Percentiles rank a stretch among this genome's conserved stretches.
Conservation (phyloP, 495 filamentous ascomycete genomes). For the Filosporella fistucella region DNA sequence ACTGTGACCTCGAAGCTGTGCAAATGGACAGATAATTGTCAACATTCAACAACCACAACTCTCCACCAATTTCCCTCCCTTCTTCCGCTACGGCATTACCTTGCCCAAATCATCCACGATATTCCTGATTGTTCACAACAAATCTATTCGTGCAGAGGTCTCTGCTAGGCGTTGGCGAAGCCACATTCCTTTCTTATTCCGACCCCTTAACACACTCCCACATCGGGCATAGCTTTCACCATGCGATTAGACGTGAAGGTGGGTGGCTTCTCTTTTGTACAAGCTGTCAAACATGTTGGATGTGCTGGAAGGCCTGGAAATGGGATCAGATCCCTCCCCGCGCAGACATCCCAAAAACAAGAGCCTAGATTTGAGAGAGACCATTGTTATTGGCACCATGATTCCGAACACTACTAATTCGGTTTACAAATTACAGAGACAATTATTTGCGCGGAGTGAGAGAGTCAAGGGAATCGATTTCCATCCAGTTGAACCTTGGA, state of each 20-base stretch:
- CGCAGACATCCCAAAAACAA: constrained; percentile 2
- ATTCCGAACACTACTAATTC: constrained; percentile 19
- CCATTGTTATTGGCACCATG: constrained; percentile 17
- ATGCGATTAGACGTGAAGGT: constrained; percentile 95
- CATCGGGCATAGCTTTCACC: constrained; percentile 32
- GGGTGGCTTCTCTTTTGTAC: constrained; percentile 29
- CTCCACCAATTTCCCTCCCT: too few species aligned
- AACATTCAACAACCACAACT: too few species aligned
- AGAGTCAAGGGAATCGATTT: constrained; percentile 98
- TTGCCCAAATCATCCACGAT: too few species aligned
- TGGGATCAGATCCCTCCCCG: not conserved
- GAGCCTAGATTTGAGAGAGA: constrained; percentile 9
- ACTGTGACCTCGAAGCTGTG: too few species aligned
- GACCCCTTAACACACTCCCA: constrained; percentile 3
- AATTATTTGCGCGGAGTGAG: constrained; percentile 80
- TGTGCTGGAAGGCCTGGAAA: not conserved
- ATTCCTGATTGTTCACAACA: too few species aligned
- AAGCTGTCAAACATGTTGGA: constrained; percentile 4
- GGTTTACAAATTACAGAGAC: constrained; percentile 49
- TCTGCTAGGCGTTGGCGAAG: constrained; percentile 10
- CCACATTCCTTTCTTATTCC: constrained; percentile 14
- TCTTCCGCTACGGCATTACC: too few species aligned
- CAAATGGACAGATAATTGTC: too few species aligned
- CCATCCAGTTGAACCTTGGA: constrained; percentile 95
- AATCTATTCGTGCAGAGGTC: too few species aligned